phyloP scores from a whole-genome alignment of 2,329 filamentous ascomycete species.

The Fusarium chuoi region DNA sequence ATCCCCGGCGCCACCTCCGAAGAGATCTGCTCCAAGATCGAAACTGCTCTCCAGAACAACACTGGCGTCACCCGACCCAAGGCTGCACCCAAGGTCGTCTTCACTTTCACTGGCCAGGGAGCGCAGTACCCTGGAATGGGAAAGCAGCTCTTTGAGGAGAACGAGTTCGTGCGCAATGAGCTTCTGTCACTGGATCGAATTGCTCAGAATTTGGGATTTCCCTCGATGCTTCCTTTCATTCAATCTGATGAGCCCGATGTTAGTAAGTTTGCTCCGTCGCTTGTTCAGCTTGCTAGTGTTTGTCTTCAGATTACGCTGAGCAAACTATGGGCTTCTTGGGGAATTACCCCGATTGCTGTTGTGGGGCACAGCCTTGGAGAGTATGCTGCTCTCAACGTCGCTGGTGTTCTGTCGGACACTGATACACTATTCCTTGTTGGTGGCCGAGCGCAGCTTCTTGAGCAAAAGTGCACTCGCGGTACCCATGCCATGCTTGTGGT shows the following conservation, averaged over 20 bases:
- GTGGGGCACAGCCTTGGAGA: constrained; percentile 58
- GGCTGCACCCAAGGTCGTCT: constrained; percentile 38
- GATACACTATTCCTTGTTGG: constrained; percentile 73
- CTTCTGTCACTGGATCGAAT: constrained; percentile 49
- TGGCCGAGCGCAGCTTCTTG: constrained; percentile 64
- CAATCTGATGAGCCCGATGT: constrained; percentile 26
- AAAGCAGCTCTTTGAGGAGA: constrained; percentile 48
- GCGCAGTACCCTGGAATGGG: constrained; percentile 47
- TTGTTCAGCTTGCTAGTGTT: constrained; percentile 53
- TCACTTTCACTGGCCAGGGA: constrained; percentile 60
- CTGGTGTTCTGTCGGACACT: constrained; percentile 69
- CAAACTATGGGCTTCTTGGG: constrained; percentile 53
- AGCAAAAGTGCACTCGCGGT: constrained; percentile 60
- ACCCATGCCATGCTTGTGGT: constrained; percentile 51
- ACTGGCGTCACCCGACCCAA: constrained; percentile 21
- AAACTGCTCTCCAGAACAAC: constrained; percentile 13
- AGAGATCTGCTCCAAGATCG: constrained; percentile 15
- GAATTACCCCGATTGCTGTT: constrained; percentile 55
- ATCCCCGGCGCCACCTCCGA: neutral
- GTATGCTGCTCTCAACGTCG: constrained; percentile 62
- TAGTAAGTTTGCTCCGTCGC: constrained; percentile 29
- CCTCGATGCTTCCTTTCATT: constrained; percentile 45
- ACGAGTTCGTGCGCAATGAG: constrained; percentile 47
- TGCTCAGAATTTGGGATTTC: constrained; percentile 48
- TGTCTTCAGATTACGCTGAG: constrained; percentile 56